phyloP scores from a whole-genome alignment of 345 rosid species.

The Hibiscus mutabilis region DNA sequence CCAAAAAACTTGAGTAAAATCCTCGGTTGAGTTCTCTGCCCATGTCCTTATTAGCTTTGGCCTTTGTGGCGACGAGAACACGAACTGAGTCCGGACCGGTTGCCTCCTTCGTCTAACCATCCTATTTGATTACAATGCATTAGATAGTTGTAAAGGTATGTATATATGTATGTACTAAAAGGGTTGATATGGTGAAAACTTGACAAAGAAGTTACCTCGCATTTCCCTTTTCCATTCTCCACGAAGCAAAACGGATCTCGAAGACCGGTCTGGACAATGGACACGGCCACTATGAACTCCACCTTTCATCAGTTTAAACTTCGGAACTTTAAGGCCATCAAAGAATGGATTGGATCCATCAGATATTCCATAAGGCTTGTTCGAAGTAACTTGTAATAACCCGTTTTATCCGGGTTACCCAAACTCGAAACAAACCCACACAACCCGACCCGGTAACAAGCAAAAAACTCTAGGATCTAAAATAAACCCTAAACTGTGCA shows the following conservation, averaged over 20 bases:
- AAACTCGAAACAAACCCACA: no score
- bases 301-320: constrained; percentile 46
- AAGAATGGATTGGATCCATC: constrained; percentile 85
- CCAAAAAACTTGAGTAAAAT: constrained; percentile 70
- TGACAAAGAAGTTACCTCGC: constrained; percentile 42
- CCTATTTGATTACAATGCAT: constrained; percentile 33
- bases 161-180: background rate
- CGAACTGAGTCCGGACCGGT: constrained; percentile 56
- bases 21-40: constrained; percentile 48
- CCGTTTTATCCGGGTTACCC: no score
- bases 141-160: background rate
- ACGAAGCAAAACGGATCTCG: constrained; percentile 59
- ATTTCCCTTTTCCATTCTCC: constrained; percentile 57
- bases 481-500: no score
- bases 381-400: constrained; percentile 88
- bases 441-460: no score
- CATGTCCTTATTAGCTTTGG: constrained; percentile 46
- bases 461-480: no score
- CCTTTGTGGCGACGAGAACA: constrained; percentile 68
- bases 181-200: background rate
- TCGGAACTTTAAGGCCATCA: constrained; percentile 45
- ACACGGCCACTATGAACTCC: constrained; percentile 92
- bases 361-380: constrained; percentile 56
- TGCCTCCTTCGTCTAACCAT: constrained; percentile 70
- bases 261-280: constrained; percentile 68